These are phyloP conservation scores for Trypanosoma lewisi DNA, from an alignment of 208 protist genomes.

Conservation along the genomic window DNA sequence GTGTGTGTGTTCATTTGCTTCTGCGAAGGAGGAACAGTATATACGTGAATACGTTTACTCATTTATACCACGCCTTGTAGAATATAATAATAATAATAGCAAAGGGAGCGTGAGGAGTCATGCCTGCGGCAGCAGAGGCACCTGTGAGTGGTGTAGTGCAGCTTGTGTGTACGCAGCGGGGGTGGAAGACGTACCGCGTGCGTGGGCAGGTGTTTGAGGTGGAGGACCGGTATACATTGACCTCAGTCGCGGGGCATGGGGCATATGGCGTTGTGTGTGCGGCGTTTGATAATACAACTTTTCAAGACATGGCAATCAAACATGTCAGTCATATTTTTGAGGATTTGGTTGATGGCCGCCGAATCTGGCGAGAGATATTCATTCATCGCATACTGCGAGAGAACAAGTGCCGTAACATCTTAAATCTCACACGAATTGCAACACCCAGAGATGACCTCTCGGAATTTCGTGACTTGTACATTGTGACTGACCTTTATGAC, in stretches of 20 bases:
- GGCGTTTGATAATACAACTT: slow-evolving; percentile 70
- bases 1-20: too few relatives aligned
- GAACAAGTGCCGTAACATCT: slow-evolving; percentile 92
- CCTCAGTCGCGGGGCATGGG: slow-evolving; percentile 78
- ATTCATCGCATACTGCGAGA: slow-evolving; percentile 90
- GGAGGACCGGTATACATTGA: slow-evolving; percentile 86
- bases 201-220: slow-evolving; percentile 86
- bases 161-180: slow-evolving; percentile 68
- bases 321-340: slow-evolving; percentile 95
- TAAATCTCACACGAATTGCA: slow-evolving; percentile 73
- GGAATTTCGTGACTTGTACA: slow-evolving; percentile 85
- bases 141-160: slow-evolving; percentile 40
- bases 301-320: slow-evolving; percentile 97
- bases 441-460: slow-evolving; percentile 62
- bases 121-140: not conserved
- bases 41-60: too few relatives aligned
- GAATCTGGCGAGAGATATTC: slow-evolving; percentile 96
- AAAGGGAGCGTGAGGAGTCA: too few relatives aligned
- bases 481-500: slow-evolving; percentile 91
- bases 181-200: slow-evolving; percentile 87
- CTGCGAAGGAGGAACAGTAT: too few relatives aligned
- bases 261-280: slow-evolving; percentile 90
- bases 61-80: too few relatives aligned
- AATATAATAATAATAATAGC: too few relatives aligned
- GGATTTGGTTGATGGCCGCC: slow-evolving; percentile 93